Base-by-base conservation (phyloP, 352 stramenopile genomes). In the Phytopythium kandeliae region DNA sequence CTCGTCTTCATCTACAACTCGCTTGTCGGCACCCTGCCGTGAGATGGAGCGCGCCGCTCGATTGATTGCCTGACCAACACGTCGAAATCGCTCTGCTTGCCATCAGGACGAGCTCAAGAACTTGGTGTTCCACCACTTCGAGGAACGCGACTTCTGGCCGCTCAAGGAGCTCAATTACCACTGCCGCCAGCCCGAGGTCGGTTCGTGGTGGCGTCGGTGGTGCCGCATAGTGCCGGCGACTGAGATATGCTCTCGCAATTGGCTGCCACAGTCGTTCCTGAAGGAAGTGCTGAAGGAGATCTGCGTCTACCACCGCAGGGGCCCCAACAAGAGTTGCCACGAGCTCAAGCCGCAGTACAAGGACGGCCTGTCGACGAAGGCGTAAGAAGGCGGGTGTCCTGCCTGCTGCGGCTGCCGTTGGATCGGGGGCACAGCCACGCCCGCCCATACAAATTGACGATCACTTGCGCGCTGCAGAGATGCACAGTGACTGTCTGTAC, bases 201-300 rank as follows among this genome's bases (percentile, higher is more conserved):
- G 63, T 35, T n/a, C 30, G 33, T 46, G 12, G 15, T 2, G 24
- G 19, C 33, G 19, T 55, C 13, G 15, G 15, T 11, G 17, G 48
- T 49, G 30, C 37, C 36, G 28, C 48, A 46, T 33, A 35, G 35
- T 12, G 35, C 34, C 7, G 34, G n/a, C 21, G 34, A 21, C n/a
- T 31, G 26, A 31, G 12, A 28, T 25, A 17, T 49, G 4, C n/a
- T 12, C 37, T 35, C 50, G 30, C 33, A 47, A 22, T 47, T 24
- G 49, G 9, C 21, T 21, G 0, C 19, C 41, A 25, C 57, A 95
- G 84, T 87, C 81, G 17, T 90, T 92, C 62, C 54, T 95, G 44
- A 95, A 95, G 55, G 81, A 95, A 47, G 72, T 95, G 45, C 76
- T 95, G 25, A 91, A 91, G 60, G 84, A 95, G 49, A 95, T 95